Percentiles rank a stretch among this genome's conserved stretches.
These are phyloP conservation scores for Picea sitchensis DNA, from an alignment of 75 land plant genomes.

Conservation along the genomic window DNA sequence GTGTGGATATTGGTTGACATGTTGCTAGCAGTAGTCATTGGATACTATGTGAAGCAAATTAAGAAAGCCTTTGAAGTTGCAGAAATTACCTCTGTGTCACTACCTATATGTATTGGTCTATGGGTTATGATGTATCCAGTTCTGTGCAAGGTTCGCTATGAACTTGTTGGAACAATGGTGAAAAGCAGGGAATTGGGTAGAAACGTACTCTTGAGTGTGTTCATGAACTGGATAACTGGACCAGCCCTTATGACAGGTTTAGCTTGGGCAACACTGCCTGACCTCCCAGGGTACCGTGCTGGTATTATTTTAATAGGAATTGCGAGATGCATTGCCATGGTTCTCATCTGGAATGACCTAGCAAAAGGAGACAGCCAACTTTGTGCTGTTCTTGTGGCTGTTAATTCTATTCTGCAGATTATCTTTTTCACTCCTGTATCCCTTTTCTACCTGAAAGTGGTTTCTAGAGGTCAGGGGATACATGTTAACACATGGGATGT, in stretches of 20 bases:
- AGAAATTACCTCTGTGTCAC: conserved; percentile 29
- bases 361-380: conserved; percentile 34
- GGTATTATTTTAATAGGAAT: conserved; percentile 45
- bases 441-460: conserved; percentile 38
- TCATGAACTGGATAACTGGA: conserved; percentile 39
- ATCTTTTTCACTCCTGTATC: conserved; percentile 32
- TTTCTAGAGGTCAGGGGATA: conserved; percentile 22
- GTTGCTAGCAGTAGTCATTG: conserved; percentile 29
- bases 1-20: conserved; percentile 39
- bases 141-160: conserved; percentile 36
- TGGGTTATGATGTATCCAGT: conserved; percentile 54
- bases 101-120: conserved; percentile 44
- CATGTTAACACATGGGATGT: conserved; percentile 34
- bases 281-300: conserved; percentile 29
- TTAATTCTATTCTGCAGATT: conserved; percentile 36
- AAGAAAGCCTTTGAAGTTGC: conserved; percentile 27
- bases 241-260: conserved; percentile 47
- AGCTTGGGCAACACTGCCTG: conserved; percentile 52
- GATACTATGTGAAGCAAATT: conserved; percentile 24
- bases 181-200: conserved; percentile 8
- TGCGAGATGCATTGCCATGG: conserved; percentile 50
- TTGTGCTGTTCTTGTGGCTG: conserved; percentile 42
- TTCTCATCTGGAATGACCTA: conserved; percentile 44
- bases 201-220: conserved; percentile 17
- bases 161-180: conserved; percentile 8